These are phyloP conservation scores for Fusarium scirpi DNA, from an alignment of 2,329 filamentous ascomycete genomes.

Conservation along the genomic window DNA sequence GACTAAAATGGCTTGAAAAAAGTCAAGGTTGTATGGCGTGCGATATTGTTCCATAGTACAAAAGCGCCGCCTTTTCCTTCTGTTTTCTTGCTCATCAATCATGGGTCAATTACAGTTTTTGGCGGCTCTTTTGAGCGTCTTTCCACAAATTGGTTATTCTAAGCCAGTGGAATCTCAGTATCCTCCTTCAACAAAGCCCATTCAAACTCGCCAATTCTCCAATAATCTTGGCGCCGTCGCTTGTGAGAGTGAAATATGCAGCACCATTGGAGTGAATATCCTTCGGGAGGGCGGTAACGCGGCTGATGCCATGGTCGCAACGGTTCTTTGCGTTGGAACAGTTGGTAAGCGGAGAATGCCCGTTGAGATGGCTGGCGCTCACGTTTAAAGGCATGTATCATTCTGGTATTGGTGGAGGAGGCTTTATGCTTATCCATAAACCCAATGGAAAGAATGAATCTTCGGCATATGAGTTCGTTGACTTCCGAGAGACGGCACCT, in stretches of 20 bases:
- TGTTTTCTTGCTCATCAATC: no score
- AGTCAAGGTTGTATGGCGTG: background rate
- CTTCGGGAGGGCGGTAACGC: constrained; percentile 73
- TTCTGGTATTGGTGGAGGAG: constrained; percentile 79
- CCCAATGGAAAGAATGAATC: constrained; percentile 61
- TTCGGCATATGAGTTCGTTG: constrained; percentile 77
- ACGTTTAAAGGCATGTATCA: constrained; percentile 68
- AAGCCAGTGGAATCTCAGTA: constrained; percentile 23
- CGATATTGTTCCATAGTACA: background rate
- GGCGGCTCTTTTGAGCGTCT: constrained; percentile 23
- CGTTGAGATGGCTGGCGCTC: accelerated
- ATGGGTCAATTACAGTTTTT: background rate
- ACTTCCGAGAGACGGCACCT: constrained; percentile 88
- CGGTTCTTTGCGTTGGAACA: constrained; percentile 72
- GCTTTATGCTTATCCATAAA: constrained; percentile 79
- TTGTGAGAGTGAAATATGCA: constrained; percentile 70
- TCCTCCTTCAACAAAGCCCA: constrained; percentile 21
- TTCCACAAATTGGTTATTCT: background rate
- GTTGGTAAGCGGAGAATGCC: constrained; percentile 50
- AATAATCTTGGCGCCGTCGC: constrained; percentile 67
- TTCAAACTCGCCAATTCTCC: constrained; percentile 6
- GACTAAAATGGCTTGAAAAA: background rate
- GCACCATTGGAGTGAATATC: constrained; percentile 67
- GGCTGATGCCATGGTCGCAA: constrained; percentile 73
- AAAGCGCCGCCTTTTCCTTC: background rate